These are phyloP conservation scores for Vickermania ingenoplastis DNA, from an alignment of 208 protist species.

Conservation along the genomic window DNA sequence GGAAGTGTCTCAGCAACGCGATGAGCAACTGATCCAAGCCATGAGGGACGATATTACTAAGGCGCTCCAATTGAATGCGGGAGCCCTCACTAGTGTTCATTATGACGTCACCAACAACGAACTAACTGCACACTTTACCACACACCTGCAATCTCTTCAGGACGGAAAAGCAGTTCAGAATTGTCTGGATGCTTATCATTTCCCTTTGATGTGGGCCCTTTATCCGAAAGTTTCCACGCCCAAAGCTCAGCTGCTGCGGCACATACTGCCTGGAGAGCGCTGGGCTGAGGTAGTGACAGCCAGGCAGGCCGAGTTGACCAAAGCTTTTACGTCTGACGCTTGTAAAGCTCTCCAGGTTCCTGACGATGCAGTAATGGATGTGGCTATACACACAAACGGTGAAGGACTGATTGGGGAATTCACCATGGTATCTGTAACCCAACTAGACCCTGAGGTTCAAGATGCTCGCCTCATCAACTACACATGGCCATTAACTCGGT, in stretches of 20 bases:
- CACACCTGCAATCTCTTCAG: too few relatives aligned
- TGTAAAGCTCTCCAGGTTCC: neutral
- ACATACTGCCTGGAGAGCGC: neutral
- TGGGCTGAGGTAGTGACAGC: neutral
- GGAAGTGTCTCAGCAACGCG: too few relatives aligned
- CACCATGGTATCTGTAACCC: neutral
- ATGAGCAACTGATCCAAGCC: too few relatives aligned
- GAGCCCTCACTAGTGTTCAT: too few relatives aligned
- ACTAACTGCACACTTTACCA: too few relatives aligned
- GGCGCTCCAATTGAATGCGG: too few relatives aligned
- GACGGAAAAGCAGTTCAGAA: too few relatives aligned
- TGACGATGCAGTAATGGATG: neutral
- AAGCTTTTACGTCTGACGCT: neutral
- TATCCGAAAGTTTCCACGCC: neutral
- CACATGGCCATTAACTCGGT: neutral
- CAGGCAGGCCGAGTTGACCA: neutral
- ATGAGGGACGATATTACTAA: too few relatives aligned
- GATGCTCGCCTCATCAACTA: neutral
- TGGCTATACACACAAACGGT: neutral
- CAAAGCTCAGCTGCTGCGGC: neutral
- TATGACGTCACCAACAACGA: too few relatives aligned
- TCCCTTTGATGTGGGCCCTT: slow-evolving; percentile 3
- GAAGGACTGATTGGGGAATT: neutral
- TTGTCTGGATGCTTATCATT: slow-evolving; percentile 1
- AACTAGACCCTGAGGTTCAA: neutral